Conservation (phyloP, 805 yeast genomes). For the Wickerhamomyces pijperi region DNA sequence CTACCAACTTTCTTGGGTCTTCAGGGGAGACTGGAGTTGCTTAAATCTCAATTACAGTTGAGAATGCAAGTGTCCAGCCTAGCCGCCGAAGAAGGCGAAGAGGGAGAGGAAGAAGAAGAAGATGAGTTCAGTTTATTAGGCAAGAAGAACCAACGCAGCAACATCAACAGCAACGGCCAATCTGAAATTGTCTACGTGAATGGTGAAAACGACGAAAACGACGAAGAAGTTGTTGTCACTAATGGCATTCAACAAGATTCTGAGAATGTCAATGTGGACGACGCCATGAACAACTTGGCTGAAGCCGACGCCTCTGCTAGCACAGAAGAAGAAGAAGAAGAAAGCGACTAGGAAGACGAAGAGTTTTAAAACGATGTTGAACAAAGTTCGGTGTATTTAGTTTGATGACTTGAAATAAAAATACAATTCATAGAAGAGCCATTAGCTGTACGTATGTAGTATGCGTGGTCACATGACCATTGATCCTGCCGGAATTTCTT, state of each 20-base stretch:
- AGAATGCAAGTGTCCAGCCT: conserved; percentile 41
- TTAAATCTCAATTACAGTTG: conserved; percentile 64
- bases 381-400: no score
- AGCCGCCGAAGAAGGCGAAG: no score
- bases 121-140: conserved; percentile 15
- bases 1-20: conserved; percentile 64
- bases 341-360: no score
- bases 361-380: no score
- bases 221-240: conserved; percentile 19
- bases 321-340: no score
- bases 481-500: no score
- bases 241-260: conserved; percentile 10
- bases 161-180: conserved; percentile 26
- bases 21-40: conserved; percentile 76
- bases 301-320: no score
- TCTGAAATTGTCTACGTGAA: conserved; percentile 23
- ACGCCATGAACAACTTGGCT: not conserved
- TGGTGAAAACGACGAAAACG: conserved; percentile 35
- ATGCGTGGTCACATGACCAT: no score
- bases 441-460: no score
- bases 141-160: conserved; percentile 1
- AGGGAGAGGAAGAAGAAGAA: no score
- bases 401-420: no score
- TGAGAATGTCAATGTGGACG: conserved; percentile 2
- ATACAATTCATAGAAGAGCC: no score